Evolutionary conservation across 768 basidiomycete species (phyloP), one percentile per base, ranked within the genome.

Genomic region (Mycena chlorophos): DNA sequence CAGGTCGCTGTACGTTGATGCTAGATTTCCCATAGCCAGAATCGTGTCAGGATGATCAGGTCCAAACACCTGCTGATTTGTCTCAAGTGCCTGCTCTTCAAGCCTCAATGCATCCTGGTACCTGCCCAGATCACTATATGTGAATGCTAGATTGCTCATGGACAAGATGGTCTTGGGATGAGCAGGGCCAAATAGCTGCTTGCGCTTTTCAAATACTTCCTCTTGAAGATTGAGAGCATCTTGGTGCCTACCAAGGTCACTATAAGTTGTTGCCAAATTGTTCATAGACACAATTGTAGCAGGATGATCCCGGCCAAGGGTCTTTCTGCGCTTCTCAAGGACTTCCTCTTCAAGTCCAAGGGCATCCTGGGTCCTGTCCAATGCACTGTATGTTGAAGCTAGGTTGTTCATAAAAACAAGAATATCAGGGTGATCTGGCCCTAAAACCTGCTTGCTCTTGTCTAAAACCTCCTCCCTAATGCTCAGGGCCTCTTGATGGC

Each of bases 21-120:
- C 29, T 2, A 53, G 42, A 34, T 53, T 53, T 3, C 13, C 52
- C 22, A 45, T 43, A 29, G 52, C 14, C 16, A 3, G 6, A 16
- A 53, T 39, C 20, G 52, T 53, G 19, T 53, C 52, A 8, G 52
- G 22, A 43, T 53, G 52, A 27, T 53, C 22, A 17, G 23, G 39
- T 8, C 52, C 43, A 31, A 26, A 37, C 16, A 46, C 30, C n/a
- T 46, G 25, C 27, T 45, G 37, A 13, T 19, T 20, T 26, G 29
- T 43, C 37, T 40, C 51, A 34, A 46, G 4, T n/a, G n/a, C n/a
- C n/a, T n/a, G n/a, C 6, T 30, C 29, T n/a, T 51, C 4, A 27
- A 56, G 37, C 16, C 30, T 48, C 23, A 40, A 17, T 20, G 57
- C 57, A n/a, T 42, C 23, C 20, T 13, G 27, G 20, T 40, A 38